Evolutionary conservation across 306 rosid genomes (phyloP).

Genomic region (Chamaecrista fasciculata): DNA sequence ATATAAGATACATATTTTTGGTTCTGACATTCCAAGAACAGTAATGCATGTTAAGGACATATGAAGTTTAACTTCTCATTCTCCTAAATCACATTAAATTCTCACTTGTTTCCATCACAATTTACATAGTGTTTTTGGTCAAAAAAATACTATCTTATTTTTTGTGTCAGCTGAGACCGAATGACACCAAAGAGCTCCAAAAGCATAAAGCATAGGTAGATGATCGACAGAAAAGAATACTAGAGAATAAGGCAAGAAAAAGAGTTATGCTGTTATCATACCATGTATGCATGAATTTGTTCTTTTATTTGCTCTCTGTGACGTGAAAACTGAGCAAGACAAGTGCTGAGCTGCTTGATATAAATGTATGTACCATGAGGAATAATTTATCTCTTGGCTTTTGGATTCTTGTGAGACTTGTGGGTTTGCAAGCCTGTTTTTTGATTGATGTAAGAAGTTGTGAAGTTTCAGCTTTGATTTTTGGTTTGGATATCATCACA

Average conservation of each 20-base stretch:
- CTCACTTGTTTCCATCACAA: too few species aligned
- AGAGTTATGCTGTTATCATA: not conserved
- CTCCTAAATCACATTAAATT: too few species aligned
- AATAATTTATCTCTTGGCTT: slow-evolving; percentile 3
- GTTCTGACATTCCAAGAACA: slow-evolving; percentile 14
- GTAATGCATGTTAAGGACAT: not conserved
- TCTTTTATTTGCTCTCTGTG: not conserved
- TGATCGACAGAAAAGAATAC: not conserved
- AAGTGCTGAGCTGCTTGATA: not conserved
- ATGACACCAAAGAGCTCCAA: too few species aligned
- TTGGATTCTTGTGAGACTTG: not conserved
- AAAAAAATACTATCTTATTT: too few species aligned
- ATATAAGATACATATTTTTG: not conserved
- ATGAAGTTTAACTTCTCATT: too few species aligned
- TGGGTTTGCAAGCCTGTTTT: not conserved
- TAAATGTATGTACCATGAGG: not conserved
- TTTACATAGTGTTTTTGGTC: too few species aligned
- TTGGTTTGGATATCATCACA: not conserved
- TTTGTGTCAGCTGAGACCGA: too few species aligned
- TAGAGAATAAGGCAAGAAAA: not conserved
- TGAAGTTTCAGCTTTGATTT: slow-evolving; percentile 17
- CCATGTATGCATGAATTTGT: not conserved
- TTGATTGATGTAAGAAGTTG: not conserved
- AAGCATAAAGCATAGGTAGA: too few species aligned
- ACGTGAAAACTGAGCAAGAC: not conserved